phyloP scores from a whole-genome alignment of 2,329 filamentous ascomycete species.

The Stachybotrys chartarum region DNA sequence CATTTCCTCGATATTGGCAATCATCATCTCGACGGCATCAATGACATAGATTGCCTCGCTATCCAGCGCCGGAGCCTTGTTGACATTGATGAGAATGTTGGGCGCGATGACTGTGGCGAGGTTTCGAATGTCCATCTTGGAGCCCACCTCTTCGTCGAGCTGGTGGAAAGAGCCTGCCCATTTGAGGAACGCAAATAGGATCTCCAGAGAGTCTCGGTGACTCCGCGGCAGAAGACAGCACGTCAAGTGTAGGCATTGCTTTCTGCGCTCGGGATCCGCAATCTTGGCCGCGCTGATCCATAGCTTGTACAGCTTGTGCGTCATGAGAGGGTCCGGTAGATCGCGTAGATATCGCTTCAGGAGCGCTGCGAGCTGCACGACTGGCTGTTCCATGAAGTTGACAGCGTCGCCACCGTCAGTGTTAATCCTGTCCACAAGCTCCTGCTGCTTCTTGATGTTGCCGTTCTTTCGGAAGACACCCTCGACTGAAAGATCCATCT shows the following conservation, averaged over 20 bases:
- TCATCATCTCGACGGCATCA: conserved; percentile 83
- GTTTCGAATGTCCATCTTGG: conserved; percentile 99
- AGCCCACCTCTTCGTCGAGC: conserved; percentile 91
- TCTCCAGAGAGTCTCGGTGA: conserved; percentile 89
- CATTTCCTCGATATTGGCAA: conserved; percentile 92
- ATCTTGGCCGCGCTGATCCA: conserved; percentile 91
- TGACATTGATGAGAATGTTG: conserved; percentile 75
- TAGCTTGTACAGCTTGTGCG: conserved; percentile 85
- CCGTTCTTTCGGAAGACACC: conserved; percentile 99
- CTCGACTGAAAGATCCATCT: conserved; percentile 98
- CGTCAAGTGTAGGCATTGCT: conserved; percentile 79
- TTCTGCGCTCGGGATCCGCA: conserved; percentile 69
- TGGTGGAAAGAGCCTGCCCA: conserved; percentile 98
- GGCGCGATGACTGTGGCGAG: conserved; percentile 95
- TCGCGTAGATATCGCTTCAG: conserved; percentile 94
- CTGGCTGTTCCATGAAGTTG: conserved; percentile 80
- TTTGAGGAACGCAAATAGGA: conserved; percentile 91
- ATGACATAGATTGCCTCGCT: conserved; percentile 90
- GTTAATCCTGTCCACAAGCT: conserved; percentile 81
- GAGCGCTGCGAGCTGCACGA: conserved; percentile 87
- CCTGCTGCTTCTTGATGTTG: conserved; percentile 89
- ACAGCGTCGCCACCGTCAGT: conserved; percentile 76
- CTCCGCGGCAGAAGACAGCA: conserved; percentile 90
- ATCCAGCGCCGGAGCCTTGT: conserved; percentile 62
- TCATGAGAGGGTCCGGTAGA: conserved; percentile 88